These are phyloP conservation scores for Aspergillus puulaauensis DNA, from an alignment of 2,329 filamentous ascomycete genomes.

Conservation along the genomic window DNA sequence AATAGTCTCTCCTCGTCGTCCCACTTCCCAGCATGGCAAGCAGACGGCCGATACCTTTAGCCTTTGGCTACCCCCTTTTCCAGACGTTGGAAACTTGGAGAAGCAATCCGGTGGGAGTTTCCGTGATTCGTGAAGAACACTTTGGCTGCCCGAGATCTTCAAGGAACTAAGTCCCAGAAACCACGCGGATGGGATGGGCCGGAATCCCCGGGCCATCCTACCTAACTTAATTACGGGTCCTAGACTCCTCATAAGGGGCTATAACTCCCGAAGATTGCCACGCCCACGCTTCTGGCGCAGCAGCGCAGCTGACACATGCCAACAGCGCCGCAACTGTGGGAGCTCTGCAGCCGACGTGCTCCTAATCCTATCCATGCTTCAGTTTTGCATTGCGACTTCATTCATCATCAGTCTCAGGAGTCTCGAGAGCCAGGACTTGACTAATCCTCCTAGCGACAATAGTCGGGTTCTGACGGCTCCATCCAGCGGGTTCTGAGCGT, in stretches of 20 bases:
- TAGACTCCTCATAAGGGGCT: neutral
- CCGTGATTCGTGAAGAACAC: neutral
- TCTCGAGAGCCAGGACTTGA: neutral
- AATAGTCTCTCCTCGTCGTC: neutral
- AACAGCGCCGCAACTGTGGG: neutral
- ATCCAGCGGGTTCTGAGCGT: constrained; percentile 15
- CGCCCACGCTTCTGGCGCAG: neutral
- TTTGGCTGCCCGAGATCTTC: neutral
- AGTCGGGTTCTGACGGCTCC: constrained; percentile 21
- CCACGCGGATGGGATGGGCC: constrained; percentile 10
- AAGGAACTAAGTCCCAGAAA: constrained; percentile 1
- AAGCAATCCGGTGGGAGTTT: neutral
- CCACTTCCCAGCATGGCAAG: neutral
- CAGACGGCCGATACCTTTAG: neutral
- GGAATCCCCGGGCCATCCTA: neutral
- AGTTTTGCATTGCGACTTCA: neutral
- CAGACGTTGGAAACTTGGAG: neutral
- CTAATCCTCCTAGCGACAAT: constrained; percentile 5
- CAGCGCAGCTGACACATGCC: neutral
- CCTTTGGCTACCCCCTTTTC: neutral
- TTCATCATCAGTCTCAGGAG: neutral
- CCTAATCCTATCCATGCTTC: neutral
- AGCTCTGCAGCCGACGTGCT: neutral
- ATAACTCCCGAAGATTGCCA: neutral
- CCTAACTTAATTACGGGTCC: constrained; percentile 2